These are phyloP conservation scores for Phylloporus scabripes DNA, from an alignment of 768 basidiomycete genomes.

Conservation along the genomic window DNA sequence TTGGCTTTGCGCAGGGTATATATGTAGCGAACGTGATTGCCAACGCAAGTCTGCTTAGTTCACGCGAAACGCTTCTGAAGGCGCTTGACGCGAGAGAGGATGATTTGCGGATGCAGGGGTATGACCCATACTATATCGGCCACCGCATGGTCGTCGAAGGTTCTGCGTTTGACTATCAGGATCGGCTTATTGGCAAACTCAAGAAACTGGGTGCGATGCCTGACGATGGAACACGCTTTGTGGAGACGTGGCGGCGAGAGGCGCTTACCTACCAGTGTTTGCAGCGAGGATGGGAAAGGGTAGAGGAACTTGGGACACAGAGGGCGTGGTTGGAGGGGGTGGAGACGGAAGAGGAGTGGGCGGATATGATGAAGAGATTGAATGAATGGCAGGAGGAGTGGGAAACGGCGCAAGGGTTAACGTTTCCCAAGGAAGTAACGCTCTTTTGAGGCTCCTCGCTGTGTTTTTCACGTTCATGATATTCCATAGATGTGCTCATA, in stretches of 20 bases:
- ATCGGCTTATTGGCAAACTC: slow-evolving; percentile 21
- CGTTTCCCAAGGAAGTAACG: slow-evolving; percentile 5
- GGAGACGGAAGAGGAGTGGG: slow-evolving; percentile 49
- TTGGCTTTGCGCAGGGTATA: slow-evolving; percentile 36
- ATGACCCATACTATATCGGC: slow-evolving; percentile 43
- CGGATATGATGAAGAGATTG: slow-evolving; percentile 41
- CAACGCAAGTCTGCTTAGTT: slow-evolving; percentile 37
- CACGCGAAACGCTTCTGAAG: slow-evolving; percentile 21
- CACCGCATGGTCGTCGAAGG: slow-evolving; percentile 28
- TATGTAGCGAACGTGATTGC: slow-evolving; percentile 43
- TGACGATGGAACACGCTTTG: slow-evolving; percentile 37
- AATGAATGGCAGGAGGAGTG: slow-evolving; percentile 49
- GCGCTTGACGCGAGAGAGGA: slow-evolving; percentile 14
- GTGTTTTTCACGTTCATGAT: no score
- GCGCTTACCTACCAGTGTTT: slow-evolving; percentile 30
- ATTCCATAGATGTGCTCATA: no score
- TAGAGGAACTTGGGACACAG: slow-evolving; percentile 37
- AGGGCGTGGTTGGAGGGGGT: slow-evolving; percentile 45
- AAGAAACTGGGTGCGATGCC: slow-evolving; percentile 12
- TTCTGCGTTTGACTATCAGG: slow-evolving; percentile 38
- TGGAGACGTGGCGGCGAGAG: slow-evolving; percentile 46
- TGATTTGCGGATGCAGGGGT: slow-evolving; percentile 34
- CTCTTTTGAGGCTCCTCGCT: no score
- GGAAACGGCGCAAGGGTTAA: slow-evolving; percentile 33
- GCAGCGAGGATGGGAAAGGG: slow-evolving; percentile 41